These are phyloP conservation scores for Sextonia rubra DNA, from an alignment of 164 flowering plant species.

Conservation along the genomic window DNA sequence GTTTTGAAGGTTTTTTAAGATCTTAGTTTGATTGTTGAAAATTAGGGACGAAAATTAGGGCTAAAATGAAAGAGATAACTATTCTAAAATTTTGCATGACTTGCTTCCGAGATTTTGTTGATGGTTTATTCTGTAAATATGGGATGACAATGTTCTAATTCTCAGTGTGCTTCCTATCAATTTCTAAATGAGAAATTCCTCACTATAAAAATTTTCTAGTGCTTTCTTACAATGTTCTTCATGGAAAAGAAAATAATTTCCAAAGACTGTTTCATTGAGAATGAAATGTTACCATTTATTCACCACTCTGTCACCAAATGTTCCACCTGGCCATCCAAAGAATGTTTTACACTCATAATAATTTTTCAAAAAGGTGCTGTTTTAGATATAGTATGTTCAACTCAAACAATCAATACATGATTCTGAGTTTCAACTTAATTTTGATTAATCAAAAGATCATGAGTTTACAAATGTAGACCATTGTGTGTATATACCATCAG, in stretches of 20 bases:
- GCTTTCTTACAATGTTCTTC: not conserved
- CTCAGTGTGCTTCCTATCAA: not conserved
- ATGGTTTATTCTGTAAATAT: too few species aligned
- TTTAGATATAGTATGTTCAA: not conserved
- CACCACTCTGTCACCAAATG: too few species aligned
- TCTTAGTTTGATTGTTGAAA: too few species aligned
- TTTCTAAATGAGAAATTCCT: not conserved
- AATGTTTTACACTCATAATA: not conserved
- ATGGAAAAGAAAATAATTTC: not conserved
- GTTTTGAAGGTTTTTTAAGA: too few species aligned
- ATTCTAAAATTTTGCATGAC: too few species aligned
- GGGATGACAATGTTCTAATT: too few species aligned
- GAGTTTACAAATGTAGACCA: too few species aligned
- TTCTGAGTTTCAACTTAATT: not conserved
- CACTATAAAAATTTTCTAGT: too few species aligned
- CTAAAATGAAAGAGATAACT: too few species aligned
- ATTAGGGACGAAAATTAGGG: too few species aligned
- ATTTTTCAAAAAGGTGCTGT: not conserved
- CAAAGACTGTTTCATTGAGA: not conserved
- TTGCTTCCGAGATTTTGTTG: too few species aligned
- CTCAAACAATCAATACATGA: not conserved
- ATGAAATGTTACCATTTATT: not conserved
- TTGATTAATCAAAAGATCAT: not conserved
- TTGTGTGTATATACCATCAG: too few species aligned
- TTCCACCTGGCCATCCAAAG: not conserved